Evolutionary conservation across 345 rosid species (phyloP).

Genomic region (Ceriops zippeliana): DNA sequence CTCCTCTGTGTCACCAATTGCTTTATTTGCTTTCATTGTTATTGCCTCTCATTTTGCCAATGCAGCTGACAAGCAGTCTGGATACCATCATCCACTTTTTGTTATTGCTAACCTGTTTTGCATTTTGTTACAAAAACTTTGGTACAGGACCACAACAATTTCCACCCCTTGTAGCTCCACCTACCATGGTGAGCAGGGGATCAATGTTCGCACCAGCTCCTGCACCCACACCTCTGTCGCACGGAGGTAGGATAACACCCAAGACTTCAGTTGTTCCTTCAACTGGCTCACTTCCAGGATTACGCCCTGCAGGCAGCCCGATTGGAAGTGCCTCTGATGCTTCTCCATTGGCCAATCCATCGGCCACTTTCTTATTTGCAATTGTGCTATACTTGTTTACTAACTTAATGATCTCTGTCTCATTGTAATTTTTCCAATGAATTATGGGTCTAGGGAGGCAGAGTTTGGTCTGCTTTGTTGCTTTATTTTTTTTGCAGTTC

Average conservation of each 20-base stretch:
- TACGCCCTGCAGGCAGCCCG: conserved; percentile 54
- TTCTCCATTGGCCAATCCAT: conserved; percentile 32
- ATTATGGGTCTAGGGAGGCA: conserved; percentile 4
- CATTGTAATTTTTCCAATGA: conserved; percentile 28
- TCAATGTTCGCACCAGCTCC: conserved; percentile 46
- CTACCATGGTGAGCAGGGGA: conserved; percentile 54
- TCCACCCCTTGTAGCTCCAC: conserved; percentile 73
- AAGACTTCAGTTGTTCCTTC: conserved; percentile 44
- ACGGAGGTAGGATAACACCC: conserved; percentile 43
- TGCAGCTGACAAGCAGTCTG: neutral
- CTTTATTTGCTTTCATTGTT: neutral
- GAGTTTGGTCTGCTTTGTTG: conserved; percentile 19
- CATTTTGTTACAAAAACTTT: conserved; percentile 17
- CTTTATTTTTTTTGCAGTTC: conserved; percentile 9
- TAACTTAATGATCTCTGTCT: conserved; percentile 24
- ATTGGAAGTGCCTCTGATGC: conserved; percentile 51
- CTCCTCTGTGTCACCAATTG: neutral
- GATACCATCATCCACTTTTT: neutral
- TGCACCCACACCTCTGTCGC: conserved; percentile 51
- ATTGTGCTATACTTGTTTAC: conserved; percentile 23
- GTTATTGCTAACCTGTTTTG: neutral
- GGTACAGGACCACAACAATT: conserved; percentile 69
- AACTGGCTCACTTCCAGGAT: conserved; percentile 56
- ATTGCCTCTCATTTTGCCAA: neutral
- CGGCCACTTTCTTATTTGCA: conserved; percentile 18